Percentiles rank a stretch among this genome's conserved stretches.
These are phyloP conservation scores for Coemansia sp. DNA, from an alignment of 192 early-diverging fungal species.

Conservation along the genomic window DNA sequence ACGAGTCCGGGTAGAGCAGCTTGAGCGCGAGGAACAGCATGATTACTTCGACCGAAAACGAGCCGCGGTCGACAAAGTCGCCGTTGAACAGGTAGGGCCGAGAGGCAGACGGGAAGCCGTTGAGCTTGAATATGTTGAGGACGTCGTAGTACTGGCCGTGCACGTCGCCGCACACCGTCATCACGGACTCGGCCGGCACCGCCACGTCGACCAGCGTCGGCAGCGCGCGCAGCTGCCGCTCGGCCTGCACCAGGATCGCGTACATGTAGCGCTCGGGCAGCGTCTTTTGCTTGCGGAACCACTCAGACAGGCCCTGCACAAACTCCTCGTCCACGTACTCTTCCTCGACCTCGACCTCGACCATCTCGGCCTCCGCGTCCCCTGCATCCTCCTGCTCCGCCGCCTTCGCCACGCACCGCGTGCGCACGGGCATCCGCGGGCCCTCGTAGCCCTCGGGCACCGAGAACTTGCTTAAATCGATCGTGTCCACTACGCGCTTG, in stretches of 20 bases:
- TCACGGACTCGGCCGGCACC: slow-evolving; percentile 63
- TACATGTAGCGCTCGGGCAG: slow-evolving; percentile 88
- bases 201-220: slow-evolving; percentile 83
- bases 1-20: slow-evolving; percentile 76
- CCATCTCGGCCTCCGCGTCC: slow-evolving; percentile 17
- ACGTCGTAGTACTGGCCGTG: slow-evolving; percentile 99
- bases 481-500: slow-evolving; percentile 49
- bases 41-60: slow-evolving; percentile 96
- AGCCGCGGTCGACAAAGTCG: slow-evolving; percentile 99
- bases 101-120: slow-evolving; percentile 80
- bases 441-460: slow-evolving; percentile 82
- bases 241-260: slow-evolving; percentile 75
- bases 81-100: slow-evolving; percentile 95
- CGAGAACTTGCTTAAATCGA: slow-evolving; percentile 52
- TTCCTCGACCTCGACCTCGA: slow-evolving; percentile 51
- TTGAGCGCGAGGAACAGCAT: slow-evolving; percentile 90
- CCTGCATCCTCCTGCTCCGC: too few species aligned
- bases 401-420: too few species aligned
- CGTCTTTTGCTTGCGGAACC: slow-evolving; percentile 86
- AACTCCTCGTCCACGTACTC: slow-evolving; percentile 77
- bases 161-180: slow-evolving; percentile 98
- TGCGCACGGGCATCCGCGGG: slow-evolving; percentile 62
- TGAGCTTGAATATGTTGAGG: slow-evolving; percentile 90
- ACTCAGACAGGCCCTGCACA: slow-evolving; percentile 70
- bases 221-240: slow-evolving; percentile 69